Percentiles rank a stretch among this genome's conserved stretches.
These are phyloP conservation scores for Candida verbasci DNA, from an alignment of 805 yeast genomes.

Conservation along the genomic window DNA sequence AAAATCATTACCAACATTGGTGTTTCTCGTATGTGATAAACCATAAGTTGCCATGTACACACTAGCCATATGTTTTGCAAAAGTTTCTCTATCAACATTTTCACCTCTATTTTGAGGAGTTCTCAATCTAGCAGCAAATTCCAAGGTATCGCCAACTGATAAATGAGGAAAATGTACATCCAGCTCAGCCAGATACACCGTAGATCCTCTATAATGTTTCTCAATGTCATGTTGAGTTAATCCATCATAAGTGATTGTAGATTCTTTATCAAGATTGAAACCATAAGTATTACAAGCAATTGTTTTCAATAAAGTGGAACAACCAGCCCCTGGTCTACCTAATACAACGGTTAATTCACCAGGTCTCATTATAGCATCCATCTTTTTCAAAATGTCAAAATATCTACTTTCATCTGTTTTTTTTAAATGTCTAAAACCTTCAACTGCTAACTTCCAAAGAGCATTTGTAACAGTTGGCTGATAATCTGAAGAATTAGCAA, in stretches of 20 bases:
- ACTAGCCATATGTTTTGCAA: conserved; percentile 38
- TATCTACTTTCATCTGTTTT: conserved; percentile 20
- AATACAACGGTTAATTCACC: conserved; percentile 39
- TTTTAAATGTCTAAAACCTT: conserved; percentile 13
- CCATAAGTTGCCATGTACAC: conserved; percentile 48
- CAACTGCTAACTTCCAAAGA: conserved; percentile 20
- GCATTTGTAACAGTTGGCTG: conserved; percentile 54
- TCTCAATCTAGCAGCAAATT: conserved; percentile 51
- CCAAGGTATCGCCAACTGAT: conserved; percentile 52
- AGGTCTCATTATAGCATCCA: conserved; percentile 33
- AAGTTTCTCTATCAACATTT: conserved; percentile 28
- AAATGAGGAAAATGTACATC: conserved; percentile 56
- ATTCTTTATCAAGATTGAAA: conserved; percentile 28
- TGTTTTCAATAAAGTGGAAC: conserved; percentile 37
- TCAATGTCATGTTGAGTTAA: conserved; percentile 24
- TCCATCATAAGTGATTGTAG: conserved; percentile 32
- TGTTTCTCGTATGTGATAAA: conserved; percentile 54
- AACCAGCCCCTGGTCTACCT: conserved; percentile 41
- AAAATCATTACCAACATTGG: conserved; percentile 63
- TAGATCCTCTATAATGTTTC: conserved; percentile 32
- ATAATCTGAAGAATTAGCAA: conserved; percentile 64
- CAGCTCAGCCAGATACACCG: conserved; percentile 46
- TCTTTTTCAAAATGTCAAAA: conserved; percentile 30
- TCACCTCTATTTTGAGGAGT: conserved; percentile 37
- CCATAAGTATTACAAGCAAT: conserved; percentile 36